Conservation (phyloP, 306 rosid species). For the Potentilla sterilis region DNA sequence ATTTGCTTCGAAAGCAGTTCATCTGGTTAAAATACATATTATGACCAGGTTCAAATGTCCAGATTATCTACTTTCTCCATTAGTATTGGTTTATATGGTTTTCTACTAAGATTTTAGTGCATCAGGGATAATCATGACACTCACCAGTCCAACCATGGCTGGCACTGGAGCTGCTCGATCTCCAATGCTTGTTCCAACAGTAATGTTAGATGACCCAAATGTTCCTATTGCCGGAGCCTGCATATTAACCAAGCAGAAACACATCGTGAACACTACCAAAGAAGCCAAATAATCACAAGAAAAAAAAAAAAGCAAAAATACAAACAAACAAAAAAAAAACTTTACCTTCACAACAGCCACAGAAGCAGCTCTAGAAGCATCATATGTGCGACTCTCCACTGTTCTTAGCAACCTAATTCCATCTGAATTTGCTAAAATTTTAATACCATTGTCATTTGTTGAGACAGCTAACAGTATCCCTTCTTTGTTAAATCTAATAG, state of each 20-base stretch:
- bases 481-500: constrained; percentile 92
- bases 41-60: constrained; percentile 1
- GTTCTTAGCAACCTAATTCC: constrained; percentile 84
- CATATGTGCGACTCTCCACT: constrained; percentile 77
- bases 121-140: constrained; percentile 28
- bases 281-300: background rate
- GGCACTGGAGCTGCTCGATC: constrained; percentile 77
- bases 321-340: constrained; percentile 8
- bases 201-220: constrained; percentile 60
- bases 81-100: background rate
- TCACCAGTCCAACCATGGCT: constrained; percentile 81
- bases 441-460: constrained; percentile 79
- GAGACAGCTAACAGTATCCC: constrained; percentile 89
- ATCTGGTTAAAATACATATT: constrained; percentile 16
- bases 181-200: constrained; percentile 78
- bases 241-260: constrained; percentile 30
- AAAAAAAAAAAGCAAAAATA: constrained; percentile 5
- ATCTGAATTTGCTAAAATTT: constrained; percentile 83
- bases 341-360: constrained; percentile 84
- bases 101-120: background rate
- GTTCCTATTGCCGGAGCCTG: constrained; percentile 65
- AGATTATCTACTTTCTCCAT: background rate
- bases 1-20: constrained; percentile 18
- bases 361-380: constrained; percentile 85
- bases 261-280: background rate